Base-by-base conservation (phyloP, 345 rosid species). In the Boechera retrofracta region DNA sequence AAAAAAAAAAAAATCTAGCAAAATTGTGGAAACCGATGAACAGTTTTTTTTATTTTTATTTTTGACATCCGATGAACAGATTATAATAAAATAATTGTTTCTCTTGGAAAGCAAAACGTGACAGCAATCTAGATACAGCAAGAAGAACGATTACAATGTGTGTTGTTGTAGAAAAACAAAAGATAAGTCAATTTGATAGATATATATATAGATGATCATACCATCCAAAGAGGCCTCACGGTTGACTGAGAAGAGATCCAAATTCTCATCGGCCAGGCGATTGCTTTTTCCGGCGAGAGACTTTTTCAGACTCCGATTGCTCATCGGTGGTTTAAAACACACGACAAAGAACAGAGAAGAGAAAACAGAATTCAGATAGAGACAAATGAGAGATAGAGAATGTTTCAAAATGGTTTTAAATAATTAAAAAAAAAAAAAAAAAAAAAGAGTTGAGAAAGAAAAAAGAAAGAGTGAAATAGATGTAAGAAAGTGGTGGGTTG, bases 191-290 rank as follows among this genome's bases (percentile, higher is more conserved):
- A 69, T 69, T 61, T 32, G 48, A 55, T 54, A 56, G 33, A 16
- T 48, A 44, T 9, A 16, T 48, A 44, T 9, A 44, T 44, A 44
- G 51, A 47, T 15, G 55, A 55, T 56, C 3, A 31, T 52, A 71
- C 81, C 72, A 65, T 77, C 67, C 0, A 77, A 39, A 58, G 81
- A 77, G 49, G 76, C 65, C 0, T 5, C 42, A 39, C 81, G 81
- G 68, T 77, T 77, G 77, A 72, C 61, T 54, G 80, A 71, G 61
- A 71, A 71, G 38, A 64, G 77, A 57, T 64, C 76, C 29, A 39
- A 48, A 39, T 77, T 77, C 44, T 77, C 81, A 10, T 77, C 68
- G 4, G 10, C 29, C 7, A 26, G 57, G 36, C 12, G 65, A 32
- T 63, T 69, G 35, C 28, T 70, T 77, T 70, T 70, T 7, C 65